Evolutionary conservation across 306 rosid genomes (phyloP).

Genomic region (Cucumis hystrix): DNA sequence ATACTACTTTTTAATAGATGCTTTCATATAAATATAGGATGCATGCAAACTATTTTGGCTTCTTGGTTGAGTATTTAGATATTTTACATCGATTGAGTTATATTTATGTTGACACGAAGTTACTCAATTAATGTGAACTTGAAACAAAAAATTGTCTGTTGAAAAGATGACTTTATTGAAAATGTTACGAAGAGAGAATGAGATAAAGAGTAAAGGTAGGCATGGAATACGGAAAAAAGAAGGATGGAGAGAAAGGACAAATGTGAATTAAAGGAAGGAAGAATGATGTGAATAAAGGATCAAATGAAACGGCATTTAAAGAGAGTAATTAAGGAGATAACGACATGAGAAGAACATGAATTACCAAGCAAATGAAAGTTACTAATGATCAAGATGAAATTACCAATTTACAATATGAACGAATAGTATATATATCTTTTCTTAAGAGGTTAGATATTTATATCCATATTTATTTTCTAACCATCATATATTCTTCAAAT

Average conservation of each 20-base stretch:
- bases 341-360: neutral
- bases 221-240: neutral
- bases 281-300: neutral
- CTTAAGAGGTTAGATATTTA: no score
- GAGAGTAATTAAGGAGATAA: neutral
- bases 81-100: no score
- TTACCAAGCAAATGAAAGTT: neutral
- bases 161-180: neutral
- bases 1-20: no score
- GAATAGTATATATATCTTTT: no score
- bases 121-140: no score
- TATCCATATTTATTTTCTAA: no score
- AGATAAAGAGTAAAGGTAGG: neutral
- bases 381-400: neutral
- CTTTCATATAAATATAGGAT: no score
- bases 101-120: no score
- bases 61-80: no score
- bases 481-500: no score
- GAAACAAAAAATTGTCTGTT: neutral
- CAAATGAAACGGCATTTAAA: neutral
- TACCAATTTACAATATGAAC: no score
- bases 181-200: neutral
- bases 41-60: no score
- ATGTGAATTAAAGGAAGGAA: neutral
- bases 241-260: neutral